Evolutionary conservation across 495 filamentous ascomycete species (phyloP).

Genomic region (Talaromyces trachyspermus): DNA sequence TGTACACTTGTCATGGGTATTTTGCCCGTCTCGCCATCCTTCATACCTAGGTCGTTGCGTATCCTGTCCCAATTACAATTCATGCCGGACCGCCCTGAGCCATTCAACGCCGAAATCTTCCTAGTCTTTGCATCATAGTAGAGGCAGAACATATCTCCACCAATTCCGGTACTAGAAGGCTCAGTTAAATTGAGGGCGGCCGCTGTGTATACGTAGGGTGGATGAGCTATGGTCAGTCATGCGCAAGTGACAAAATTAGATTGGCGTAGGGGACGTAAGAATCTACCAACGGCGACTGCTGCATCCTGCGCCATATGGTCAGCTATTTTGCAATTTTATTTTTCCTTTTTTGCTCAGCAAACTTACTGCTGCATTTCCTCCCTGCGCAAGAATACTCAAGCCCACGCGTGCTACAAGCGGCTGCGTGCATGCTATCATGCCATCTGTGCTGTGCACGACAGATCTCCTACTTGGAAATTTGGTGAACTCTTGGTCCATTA

Average conservation of each 20-base stretch:
- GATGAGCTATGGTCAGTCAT: too few relatives aligned
- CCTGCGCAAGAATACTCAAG: slow-evolving; percentile 69
- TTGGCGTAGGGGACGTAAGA: not conserved
- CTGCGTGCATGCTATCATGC: slow-evolving; percentile 86
- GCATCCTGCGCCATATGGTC: too few relatives aligned
- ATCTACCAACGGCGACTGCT: slow-evolving; percentile 70
- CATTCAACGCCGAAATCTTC: slow-evolving; percentile 79
- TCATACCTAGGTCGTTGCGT: slow-evolving; percentile 58
- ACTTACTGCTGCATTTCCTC: slow-evolving; percentile 87
- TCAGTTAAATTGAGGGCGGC: slow-evolving; percentile 91
- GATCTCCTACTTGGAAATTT: too few relatives aligned
- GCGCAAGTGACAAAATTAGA: too few relatives aligned
- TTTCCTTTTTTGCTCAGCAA: not conserved
- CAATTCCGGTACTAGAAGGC: slow-evolving; percentile 85
- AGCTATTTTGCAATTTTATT: too few relatives aligned
- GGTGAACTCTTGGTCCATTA: too few relatives aligned
- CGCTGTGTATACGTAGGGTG: too few relatives aligned
- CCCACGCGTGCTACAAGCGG: slow-evolving; percentile 85
- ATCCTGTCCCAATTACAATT: slow-evolving; percentile 61
- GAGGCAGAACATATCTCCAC: slow-evolving; percentile 96
- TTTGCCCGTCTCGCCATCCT: slow-evolving; percentile 48
- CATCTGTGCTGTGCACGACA: too few relatives aligned
- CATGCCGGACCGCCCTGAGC: slow-evolving; percentile 73
- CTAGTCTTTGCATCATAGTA: slow-evolving; percentile 79
- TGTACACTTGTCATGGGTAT: slow-evolving; percentile 76